A percentile compares a stretch with the other conserved stretches of the same genome.
phyloP scores from a whole-genome alignment of 2,329 filamentous ascomycete species.

The Nemania sp. region DNA sequence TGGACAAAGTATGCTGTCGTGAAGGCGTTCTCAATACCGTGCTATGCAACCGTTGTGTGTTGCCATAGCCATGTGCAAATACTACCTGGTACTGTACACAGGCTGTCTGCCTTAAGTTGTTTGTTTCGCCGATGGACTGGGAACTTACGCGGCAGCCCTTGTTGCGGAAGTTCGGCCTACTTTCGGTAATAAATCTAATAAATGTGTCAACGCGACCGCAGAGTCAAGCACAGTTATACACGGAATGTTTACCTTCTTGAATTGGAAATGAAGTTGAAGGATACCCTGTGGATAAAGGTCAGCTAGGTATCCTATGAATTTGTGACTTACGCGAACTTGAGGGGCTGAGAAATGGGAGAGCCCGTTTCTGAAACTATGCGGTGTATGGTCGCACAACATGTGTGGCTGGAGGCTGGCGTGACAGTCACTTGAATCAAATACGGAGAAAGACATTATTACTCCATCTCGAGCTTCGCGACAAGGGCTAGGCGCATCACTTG shows the following conservation, averaged over 20 bases:
- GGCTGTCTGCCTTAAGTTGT: conserved; percentile 19
- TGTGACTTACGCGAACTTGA: conserved; percentile 28
- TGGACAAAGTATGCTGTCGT: conserved; percentile 15
- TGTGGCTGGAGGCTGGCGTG: conserved; percentile 33
- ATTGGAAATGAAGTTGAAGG: conserved; percentile 95
- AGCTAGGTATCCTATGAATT: conserved; percentile 35
- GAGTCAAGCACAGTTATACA: conserved; percentile 4
- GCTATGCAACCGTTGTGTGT: conserved; percentile 31
- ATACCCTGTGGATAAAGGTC: conserved; percentile 74
- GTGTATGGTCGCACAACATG: conserved; percentile 36
- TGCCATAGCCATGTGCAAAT: conserved; percentile 37
- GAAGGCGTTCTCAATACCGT: conserved; percentile 25
- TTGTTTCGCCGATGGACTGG: conserved; percentile 23
- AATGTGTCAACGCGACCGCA: conserved; percentile 40
- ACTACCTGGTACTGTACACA: conserved; percentile 35
- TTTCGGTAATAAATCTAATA: conserved; percentile 57
- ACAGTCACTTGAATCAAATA: conserved; percentile 26
- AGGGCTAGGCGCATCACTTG: conserved; percentile 26
- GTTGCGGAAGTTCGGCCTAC: conserved; percentile 42
- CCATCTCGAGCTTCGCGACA: conserved; percentile 18
- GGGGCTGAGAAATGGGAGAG: conserved; percentile 26
- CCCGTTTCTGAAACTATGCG: conserved; percentile 39
- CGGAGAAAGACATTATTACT: conserved; percentile 23
- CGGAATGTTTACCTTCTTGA: conserved; percentile 82
- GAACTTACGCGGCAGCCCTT: conserved; percentile 7